phyloP scores from a whole-genome alignment of 1,284 basidiomycete genomes.

The Naganishia sp. region DNA sequence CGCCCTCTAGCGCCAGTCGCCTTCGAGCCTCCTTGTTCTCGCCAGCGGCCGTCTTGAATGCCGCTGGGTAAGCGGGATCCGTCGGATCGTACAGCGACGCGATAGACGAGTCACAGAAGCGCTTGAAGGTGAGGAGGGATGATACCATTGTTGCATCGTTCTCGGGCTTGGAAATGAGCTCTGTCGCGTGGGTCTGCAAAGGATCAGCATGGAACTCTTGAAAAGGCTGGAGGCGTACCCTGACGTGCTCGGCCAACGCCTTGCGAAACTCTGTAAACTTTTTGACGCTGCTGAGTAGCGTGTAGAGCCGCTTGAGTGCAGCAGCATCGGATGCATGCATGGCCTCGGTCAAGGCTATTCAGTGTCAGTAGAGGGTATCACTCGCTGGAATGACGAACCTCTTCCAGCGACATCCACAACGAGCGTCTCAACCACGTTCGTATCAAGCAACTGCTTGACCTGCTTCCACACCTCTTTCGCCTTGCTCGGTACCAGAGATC shows the following conservation, averaged over 20 bases:
- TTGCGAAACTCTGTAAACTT: constrained; percentile 61
- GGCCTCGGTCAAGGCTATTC: constrained; percentile 62
- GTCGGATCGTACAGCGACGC: constrained; percentile 57
- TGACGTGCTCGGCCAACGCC: constrained; percentile 64
- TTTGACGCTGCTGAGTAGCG: constrained; percentile 64
- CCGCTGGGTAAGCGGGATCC: constrained; percentile 8
- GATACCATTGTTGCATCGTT: constrained; percentile 70
- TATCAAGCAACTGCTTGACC: constrained; percentile 10
- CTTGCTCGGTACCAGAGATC: constrained; percentile 1
- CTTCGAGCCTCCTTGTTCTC: constrained; percentile 27
- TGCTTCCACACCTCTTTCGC: constrained; percentile 22
- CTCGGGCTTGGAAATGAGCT: constrained; percentile 58
- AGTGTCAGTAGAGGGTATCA: not conserved
- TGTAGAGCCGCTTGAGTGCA: constrained; percentile 64
- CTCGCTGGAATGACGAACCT: not conserved
- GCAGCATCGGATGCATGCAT: constrained; percentile 60
- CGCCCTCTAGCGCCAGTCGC: constrained; percentile 47
- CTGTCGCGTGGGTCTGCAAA: constrained; percentile 31
- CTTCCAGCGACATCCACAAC: constrained; percentile 16
- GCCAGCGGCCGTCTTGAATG: constrained; percentile 23
- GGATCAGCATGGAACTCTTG: constrained; percentile 62
- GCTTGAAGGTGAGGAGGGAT: constrained; percentile 70
- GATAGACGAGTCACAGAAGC: constrained; percentile 62
- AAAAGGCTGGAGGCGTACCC: constrained; percentile 54
- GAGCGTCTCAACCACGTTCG: constrained; percentile 13